Base-by-base conservation (phyloP, 257 asterid genomes). In the Ballota nigra region DNA sequence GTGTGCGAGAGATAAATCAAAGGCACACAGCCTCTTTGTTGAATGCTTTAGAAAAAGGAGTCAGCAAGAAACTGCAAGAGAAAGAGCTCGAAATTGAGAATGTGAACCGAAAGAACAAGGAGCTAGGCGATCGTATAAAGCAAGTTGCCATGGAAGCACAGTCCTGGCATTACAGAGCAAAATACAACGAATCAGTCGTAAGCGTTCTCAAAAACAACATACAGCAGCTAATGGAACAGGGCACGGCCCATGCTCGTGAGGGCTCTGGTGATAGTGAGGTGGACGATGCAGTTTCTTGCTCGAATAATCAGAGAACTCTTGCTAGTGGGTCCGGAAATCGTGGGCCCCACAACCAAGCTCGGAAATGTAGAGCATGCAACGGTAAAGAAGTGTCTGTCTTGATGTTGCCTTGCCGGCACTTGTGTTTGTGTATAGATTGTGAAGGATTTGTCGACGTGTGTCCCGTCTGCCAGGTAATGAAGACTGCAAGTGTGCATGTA, bases 191-290 rank as follows among this genome's bases (percentile, higher is more conserved):
- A 61, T 87, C 95, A 16, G 81, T 87, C 0, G 83, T 82, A 53
- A 83, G 75, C 45, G 79, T 70, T 62, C 84, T 89, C 20, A 87
- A 86, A 60, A 66, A 65, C 86, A 89, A 87, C 51, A 84, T 89
- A 33, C 90, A 87, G 77, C 92, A 84, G 79, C 81, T 86, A 63
- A 75, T 84, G 80, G 89, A 79, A 1, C 88, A 82, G 41, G 85
- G 87, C 65, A 61, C 74, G 0, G 66, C 72, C 55, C 88, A 63
- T 53, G 87, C 80, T 2, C 83, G 77, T n/a, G 95, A 89, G 83
- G 96, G 96, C 33, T 82, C 87, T 0, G 96, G 92, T 8, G 96
- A 87, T 20, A 82, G 88, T 29, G 96, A 86, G 71, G 80, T 85
- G 11, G 91, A 87, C 36, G 96, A 86, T n/a, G 95, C 95, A 2